phyloP scores from a whole-genome alignment of 192 early-diverging fungal genomes.

The Oehlia diaphana region DNA sequence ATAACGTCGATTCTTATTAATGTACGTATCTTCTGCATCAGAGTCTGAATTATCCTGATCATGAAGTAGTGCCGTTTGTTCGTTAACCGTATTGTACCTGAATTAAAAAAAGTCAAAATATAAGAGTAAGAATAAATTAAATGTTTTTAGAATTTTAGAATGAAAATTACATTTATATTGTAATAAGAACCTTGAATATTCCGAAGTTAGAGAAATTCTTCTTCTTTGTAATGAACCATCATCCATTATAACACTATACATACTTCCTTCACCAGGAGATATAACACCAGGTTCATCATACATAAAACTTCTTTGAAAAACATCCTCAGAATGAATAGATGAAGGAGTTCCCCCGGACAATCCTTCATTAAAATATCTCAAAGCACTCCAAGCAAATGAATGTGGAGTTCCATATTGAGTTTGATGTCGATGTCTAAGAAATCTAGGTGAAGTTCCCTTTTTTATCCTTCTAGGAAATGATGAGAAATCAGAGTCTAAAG shows the following conservation, averaged over 20 bases:
- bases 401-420: not conserved
- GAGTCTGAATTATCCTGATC: not conserved
- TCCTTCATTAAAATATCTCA: not conserved
- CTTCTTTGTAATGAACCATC: slow-evolving; percentile 21
- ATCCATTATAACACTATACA: slow-evolving; percentile 26
- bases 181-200: not conserved
- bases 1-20: not conserved
- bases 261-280: not conserved
- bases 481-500: not conserved
- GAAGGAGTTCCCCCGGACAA: not conserved
- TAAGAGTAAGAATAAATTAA: not conserved
- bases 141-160: not conserved
- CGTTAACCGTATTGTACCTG: not conserved
- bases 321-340: not conserved
- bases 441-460: not conserved
- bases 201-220: slow-evolving; percentile 19
- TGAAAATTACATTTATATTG: too few relatives aligned
- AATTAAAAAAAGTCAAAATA: not conserved
- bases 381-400: slow-evolving; percentile 12
- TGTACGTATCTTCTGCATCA: not conserved
- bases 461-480: not conserved
- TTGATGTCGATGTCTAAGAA: not conserved
- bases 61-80: not conserved
- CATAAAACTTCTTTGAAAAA: not conserved
- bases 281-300: not conserved